phyloP scores from a whole-genome alignment of 2,329 filamentous ascomycete species.

The Pseudogymnoascus sp. region DNA sequence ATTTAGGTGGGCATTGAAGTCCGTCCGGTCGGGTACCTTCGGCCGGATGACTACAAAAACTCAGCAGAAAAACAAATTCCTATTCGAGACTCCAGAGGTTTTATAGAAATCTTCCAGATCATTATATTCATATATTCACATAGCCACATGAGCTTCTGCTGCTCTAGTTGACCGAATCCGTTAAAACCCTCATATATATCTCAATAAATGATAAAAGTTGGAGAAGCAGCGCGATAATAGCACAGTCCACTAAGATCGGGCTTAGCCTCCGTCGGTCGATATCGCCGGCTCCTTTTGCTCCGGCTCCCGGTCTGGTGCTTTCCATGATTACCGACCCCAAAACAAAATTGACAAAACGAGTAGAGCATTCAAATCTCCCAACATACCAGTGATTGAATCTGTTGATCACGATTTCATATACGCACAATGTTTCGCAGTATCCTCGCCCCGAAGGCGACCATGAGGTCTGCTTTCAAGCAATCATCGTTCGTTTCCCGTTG shows the following conservation, averaged over 20 bases:
- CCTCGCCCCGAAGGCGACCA: conserved; percentile 50
- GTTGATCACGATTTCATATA: not conserved
- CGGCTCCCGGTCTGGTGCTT: conserved; percentile 3
- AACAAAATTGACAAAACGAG: conserved; percentile 2
- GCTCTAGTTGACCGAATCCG: not conserved
- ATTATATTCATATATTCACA: not conserved
- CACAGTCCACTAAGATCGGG: not conserved
- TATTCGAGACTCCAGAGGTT: not conserved
- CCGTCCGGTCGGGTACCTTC: not conserved
- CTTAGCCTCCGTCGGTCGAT: not conserved
- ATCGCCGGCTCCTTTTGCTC: conserved; percentile 3
- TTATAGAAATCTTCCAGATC: not conserved
- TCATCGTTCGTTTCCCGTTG: conserved; percentile 37
- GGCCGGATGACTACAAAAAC: not conserved
- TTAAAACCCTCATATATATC: not conserved
- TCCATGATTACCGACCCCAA: conserved; percentile 5
- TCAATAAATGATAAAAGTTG: conserved; percentile 6
- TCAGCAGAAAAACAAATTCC: conserved; percentile 6
- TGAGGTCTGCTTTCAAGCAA: conserved; percentile 46
- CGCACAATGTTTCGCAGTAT: conserved; percentile 51
- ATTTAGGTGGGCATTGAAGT: not conserved
- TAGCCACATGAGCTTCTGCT: not conserved
- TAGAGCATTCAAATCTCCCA: not conserved
- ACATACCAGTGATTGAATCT: not conserved
- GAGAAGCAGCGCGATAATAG: not conserved